Conservation (phyloP, 2,329 filamentous ascomycete genomes). For the Alternaria hordeiaustralica region DNA sequence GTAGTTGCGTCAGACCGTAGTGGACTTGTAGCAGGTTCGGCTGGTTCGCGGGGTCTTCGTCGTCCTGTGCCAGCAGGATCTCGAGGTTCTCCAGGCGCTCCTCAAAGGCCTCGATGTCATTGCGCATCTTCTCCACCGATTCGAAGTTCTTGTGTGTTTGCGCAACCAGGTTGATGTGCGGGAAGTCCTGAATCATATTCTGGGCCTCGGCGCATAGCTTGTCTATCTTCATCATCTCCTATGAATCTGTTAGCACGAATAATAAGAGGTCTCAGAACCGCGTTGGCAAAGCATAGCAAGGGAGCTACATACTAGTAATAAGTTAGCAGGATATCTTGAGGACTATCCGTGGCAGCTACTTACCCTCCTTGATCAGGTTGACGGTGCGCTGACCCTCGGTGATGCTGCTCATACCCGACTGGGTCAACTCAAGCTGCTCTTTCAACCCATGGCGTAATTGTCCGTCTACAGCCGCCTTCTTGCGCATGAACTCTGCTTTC, state of each 20-base stretch:
- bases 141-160: constrained; percentile 97
- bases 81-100: constrained; percentile 78
- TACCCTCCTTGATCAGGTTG: constrained; percentile 6
- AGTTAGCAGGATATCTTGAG: neutral
- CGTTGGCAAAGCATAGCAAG: neutral
- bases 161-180: constrained; percentile 87
- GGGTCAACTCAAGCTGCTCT: too few relatives aligned
- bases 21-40: constrained; percentile 88
- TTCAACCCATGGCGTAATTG: too few relatives aligned
- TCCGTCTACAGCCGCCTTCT: constrained; percentile 84
- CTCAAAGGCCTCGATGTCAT: constrained; percentile 86
- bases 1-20: constrained; percentile 87
- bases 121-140: constrained; percentile 91
- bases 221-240: constrained; percentile 97
- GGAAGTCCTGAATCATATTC: constrained; percentile 96
- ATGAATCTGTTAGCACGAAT: neutral
- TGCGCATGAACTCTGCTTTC: constrained; percentile 91
- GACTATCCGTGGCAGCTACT: neutral
- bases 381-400: too few relatives aligned
- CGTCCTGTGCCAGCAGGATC: constrained; percentile 79
- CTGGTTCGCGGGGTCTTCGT: constrained; percentile 86
- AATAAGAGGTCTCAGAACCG: too few relatives aligned
- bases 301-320: neutral
- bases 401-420: too few relatives aligned
- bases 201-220: constrained; percentile 96